phyloP scores from a whole-genome alignment of 345 rosid genomes.

The Salix suchowensis region DNA sequence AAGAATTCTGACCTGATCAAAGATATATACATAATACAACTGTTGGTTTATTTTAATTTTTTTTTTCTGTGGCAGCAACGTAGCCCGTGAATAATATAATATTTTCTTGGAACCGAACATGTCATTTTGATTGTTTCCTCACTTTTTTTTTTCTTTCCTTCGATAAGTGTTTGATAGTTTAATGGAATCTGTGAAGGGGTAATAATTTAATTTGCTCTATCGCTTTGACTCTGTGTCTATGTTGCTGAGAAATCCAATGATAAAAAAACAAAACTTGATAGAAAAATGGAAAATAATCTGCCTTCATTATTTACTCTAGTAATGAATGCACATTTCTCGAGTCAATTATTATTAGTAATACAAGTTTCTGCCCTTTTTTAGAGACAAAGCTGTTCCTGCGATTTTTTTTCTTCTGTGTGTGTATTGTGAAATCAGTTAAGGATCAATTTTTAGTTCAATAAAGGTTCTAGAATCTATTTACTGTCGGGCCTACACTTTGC shows the following conservation, averaged over 20 bases:
- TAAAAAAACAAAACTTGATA: background rate
- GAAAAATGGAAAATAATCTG: background rate
- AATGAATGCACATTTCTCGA: background rate
- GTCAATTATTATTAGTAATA: no score
- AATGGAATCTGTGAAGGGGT: slow-evolving; percentile 16
- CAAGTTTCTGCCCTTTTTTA: background rate
- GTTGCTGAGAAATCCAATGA: slow-evolving; percentile 28
- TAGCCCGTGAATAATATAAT: background rate
- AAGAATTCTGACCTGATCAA: background rate
- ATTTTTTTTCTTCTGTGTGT: background rate
- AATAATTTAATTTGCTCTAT: slow-evolving; percentile 10
- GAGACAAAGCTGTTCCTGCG: background rate
- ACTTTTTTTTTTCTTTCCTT: slow-evolving; percentile 5
- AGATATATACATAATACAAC: background rate
- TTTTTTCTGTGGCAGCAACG: background rate
- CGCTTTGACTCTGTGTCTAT: slow-evolving; percentile 8
- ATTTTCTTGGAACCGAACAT: slow-evolving; percentile 20
- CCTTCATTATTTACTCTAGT: background rate
- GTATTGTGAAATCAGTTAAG: background rate
- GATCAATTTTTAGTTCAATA: background rate
- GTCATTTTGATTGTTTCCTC: background rate
- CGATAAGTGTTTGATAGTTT: slow-evolving; percentile 21
- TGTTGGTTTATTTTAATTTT: no score
- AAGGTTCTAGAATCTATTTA: background rate
- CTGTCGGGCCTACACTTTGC: background rate